A percentile compares a stretch with the other conserved stretches of the same genome.
These are phyloP conservation scores for Nakazawaea holstii DNA, from an alignment of 805 yeast genomes.

Conservation along the genomic window DNA sequence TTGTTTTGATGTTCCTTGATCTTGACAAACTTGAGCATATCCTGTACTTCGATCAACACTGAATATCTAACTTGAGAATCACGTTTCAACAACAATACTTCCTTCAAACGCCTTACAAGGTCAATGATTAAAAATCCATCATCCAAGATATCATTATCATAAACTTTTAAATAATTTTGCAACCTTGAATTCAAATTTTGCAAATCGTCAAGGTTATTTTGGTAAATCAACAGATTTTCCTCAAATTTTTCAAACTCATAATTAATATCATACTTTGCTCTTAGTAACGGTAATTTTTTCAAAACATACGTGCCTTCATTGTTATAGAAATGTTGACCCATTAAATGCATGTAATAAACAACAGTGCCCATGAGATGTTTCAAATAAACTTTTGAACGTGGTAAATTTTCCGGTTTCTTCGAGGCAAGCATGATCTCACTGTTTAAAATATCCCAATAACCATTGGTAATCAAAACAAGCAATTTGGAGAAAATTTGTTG, in stretches of 20 bases:
- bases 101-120: constrained; percentile 2
- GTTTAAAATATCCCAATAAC: constrained; percentile 10
- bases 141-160: constrained; percentile 3
- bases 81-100: background rate
- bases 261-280: background rate
- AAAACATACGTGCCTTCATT: constrained; percentile 7
- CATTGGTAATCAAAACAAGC: background rate
- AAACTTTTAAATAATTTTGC: constrained; percentile 5
- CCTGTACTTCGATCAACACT: constrained; percentile 5
- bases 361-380: constrained; percentile 10
- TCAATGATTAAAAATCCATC: constrained; percentile 4
- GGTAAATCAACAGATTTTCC: constrained; percentile 1
- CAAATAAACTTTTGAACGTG: background rate
- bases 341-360: constrained; percentile 4
- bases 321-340: constrained; percentile 3
- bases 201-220: background rate
- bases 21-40: background rate
- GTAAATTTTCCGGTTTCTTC: constrained; percentile 1
- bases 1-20: constrained; percentile 1
- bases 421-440: constrained; percentile 8
- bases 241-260: background rate
- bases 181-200: background rate
- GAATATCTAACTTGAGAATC: background rate
- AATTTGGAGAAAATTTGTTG: background rate
- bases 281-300: constrained; percentile 3